Percentiles rank a stretch among this genome's conserved stretches.
These are phyloP conservation scores for Phanerochaete sordida DNA, from an alignment of 768 basidiomycete species.

Conservation along the genomic window DNA sequence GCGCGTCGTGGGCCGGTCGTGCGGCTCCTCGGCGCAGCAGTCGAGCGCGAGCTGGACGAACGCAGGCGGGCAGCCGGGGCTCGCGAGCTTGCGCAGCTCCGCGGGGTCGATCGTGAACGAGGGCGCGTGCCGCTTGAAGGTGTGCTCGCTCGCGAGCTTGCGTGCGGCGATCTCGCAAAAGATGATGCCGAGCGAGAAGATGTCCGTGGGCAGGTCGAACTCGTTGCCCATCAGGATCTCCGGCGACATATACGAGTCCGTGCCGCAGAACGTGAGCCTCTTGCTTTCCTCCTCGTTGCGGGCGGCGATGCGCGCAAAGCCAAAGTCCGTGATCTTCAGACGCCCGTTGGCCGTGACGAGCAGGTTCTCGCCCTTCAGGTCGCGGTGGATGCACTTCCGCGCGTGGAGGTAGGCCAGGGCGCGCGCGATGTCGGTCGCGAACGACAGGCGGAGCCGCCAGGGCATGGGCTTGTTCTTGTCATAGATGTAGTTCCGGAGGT, in stretches of 20 bases:
- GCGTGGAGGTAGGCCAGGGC: conserved; percentile 98
- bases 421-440: conserved; percentile 91
- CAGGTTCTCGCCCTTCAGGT: conserved; percentile 96
- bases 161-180: conserved; percentile 89
- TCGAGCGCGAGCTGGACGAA: conserved; percentile 77
- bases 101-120: conserved; percentile 71
- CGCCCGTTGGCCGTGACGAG: conserved; percentile 93
- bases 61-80: conserved; percentile 70
- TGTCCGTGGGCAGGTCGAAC: conserved; percentile 92
- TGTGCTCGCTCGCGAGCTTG: conserved; percentile 76
- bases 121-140: conserved; percentile 77
- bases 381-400: conserved; percentile 82
- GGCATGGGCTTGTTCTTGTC: conserved; percentile 82
- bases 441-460: conserved; percentile 91
- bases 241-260: conserved; percentile 95
- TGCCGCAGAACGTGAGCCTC: conserved; percentile 84
- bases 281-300: conserved; percentile 87
- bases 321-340: conserved; percentile 98
- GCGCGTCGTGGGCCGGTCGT: conserved; percentile 69
- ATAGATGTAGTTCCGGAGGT: conserved; percentile 87
- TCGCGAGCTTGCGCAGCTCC: conserved; percentile 68
- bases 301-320: conserved; percentile 92
- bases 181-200: conserved; percentile 91
- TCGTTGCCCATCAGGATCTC: conserved; percentile 90
- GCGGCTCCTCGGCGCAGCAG: conserved; percentile 67